phyloP scores from a whole-genome alignment of 768 basidiomycete species.

The Mrakia hoshinonis region DNA sequence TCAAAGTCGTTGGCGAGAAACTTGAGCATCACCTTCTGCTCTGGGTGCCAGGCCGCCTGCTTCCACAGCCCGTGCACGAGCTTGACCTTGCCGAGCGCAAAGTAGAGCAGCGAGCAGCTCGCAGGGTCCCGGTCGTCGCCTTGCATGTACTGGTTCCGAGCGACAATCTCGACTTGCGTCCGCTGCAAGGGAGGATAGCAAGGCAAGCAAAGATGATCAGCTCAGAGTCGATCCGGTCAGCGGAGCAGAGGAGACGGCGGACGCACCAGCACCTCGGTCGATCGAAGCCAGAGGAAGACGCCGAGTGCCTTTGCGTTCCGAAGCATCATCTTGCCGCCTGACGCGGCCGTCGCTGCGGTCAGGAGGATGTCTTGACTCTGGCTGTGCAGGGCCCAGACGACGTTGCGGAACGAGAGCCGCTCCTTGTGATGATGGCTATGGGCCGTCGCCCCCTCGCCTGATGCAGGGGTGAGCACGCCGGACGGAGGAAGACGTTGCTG shows the following conservation, averaged over 20 bases:
- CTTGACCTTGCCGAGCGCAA: slow-evolving; percentile 84
- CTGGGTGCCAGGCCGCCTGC: slow-evolving; percentile 87
- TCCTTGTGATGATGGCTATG: slow-evolving; percentile 23
- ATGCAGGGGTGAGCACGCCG: slow-evolving; percentile 41
- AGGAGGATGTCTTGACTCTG: slow-evolving; percentile 82
- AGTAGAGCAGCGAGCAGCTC: slow-evolving; percentile 81
- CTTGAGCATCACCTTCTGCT: slow-evolving; percentile 79
- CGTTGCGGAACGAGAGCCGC: slow-evolving; percentile 55
- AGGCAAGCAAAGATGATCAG: not conserved
- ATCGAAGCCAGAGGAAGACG: slow-evolving; percentile 77
- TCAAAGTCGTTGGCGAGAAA: slow-evolving; percentile 86
- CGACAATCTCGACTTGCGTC: slow-evolving; percentile 74
- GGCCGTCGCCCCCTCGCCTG: not conserved
- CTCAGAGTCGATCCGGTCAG: slow-evolving; percentile 13
- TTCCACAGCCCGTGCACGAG: slow-evolving; percentile 92
- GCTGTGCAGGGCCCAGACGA: slow-evolving; percentile 95
- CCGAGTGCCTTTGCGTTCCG: slow-evolving; percentile 77
- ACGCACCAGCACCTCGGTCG: slow-evolving; percentile 65
- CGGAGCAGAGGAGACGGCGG: not conserved
- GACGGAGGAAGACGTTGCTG: slow-evolving; percentile 44
- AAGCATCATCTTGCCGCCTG: slow-evolving; percentile 82
- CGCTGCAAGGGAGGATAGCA: slow-evolving; percentile 46
- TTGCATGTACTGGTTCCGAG: slow-evolving; percentile 84
- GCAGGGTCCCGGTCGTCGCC: slow-evolving; percentile 82
- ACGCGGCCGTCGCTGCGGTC: slow-evolving; percentile 59